phyloP scores from a whole-genome alignment of 306 rosid genomes.

The Rosa persica region DNA sequence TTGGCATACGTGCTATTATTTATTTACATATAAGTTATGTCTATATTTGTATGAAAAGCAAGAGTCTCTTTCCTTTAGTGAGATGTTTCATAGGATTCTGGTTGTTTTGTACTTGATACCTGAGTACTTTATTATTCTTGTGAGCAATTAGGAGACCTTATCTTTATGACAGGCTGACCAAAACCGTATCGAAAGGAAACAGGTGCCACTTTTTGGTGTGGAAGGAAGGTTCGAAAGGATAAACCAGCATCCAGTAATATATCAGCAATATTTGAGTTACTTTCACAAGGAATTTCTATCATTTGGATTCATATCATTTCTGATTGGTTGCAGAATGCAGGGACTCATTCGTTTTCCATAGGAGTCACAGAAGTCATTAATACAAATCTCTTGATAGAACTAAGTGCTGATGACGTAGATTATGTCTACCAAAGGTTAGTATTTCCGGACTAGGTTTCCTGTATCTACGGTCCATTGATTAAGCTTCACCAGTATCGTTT shows the following conservation, averaged over 20 bases:
- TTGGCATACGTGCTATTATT: too few relatives aligned
- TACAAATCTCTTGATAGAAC: slow-evolving; percentile 80
- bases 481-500: background rate
- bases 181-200: slow-evolving; percentile 68
- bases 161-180: slow-evolving; percentile 65
- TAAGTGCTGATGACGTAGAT: slow-evolving; percentile 88
- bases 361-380: slow-evolving; percentile 91
- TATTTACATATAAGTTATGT: background rate
- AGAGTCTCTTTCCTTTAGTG: background rate
- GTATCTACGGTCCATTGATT: background rate
- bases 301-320: slow-evolving; percentile 20
- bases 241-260: slow-evolving; percentile 94
- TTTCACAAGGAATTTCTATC: slow-evolving; percentile 15
- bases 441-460: background rate
- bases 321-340: slow-evolving; percentile 64
- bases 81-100: background rate
- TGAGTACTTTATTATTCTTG: slow-evolving; percentile 1
- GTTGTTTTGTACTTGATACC: slow-evolving; percentile 13
- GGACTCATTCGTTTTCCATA: slow-evolving; percentile 84
- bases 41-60: background rate
- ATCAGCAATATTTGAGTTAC: slow-evolving; percentile 26
- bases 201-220: slow-evolving; percentile 76
- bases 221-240: slow-evolving; percentile 92
- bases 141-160: too few relatives aligned
- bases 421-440: slow-evolving; percentile 89